Base-by-base conservation (phyloP, 805 yeast species). In the Wickerhamomyces ciferrii region DNA sequence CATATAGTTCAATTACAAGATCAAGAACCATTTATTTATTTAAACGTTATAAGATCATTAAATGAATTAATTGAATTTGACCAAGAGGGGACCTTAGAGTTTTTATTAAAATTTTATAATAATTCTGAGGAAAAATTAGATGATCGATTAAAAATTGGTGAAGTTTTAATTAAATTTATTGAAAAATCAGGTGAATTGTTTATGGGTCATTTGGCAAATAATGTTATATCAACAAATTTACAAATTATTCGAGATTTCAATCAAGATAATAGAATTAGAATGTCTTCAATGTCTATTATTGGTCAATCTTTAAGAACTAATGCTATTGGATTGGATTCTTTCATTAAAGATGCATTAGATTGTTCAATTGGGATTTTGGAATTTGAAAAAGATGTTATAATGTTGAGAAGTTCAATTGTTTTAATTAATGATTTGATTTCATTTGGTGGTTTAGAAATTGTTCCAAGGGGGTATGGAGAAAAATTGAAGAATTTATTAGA, bases 211-310 rank as follows among this genome's bases (percentile, higher is more conserved):
- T 25, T 65, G 2, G 78, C 81, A 0, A 65, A 63, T 10, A 43
- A 56, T 1, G 60, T 89, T 5, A 71, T 78, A 1, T 59, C 65
- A 5, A 55, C 71, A 0, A 71, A 80, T 25, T 56, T 86, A 2
- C 39, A 53, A 1, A 58, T 73, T 20, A 68, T 80, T 3, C 52
- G 62, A n/a, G 53, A 62, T 4, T 59, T 63, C 19, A 66, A 59
- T 3, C 52, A 52, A 4, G 96, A 89, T 51, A 69, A 74, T 48
- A 74, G 83, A 36, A 52, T 90, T 36, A 71, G 97, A 53, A 83
- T 89, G 85, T 91, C 97, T 2, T 78, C 96, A 0, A 76, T 91
- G 80, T 87, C 97, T 0, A 63, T 94, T 14, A 61, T 92, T n/a
- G 96, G 97, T 25, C 67, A 76, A 6, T 69, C 85, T 34, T 77